Evolutionary conservation across 2,329 filamentous ascomycete genomes (phyloP), one percentile per base, ranked within the genome.

Genomic region (Tolypocladium tundrense): DNA sequence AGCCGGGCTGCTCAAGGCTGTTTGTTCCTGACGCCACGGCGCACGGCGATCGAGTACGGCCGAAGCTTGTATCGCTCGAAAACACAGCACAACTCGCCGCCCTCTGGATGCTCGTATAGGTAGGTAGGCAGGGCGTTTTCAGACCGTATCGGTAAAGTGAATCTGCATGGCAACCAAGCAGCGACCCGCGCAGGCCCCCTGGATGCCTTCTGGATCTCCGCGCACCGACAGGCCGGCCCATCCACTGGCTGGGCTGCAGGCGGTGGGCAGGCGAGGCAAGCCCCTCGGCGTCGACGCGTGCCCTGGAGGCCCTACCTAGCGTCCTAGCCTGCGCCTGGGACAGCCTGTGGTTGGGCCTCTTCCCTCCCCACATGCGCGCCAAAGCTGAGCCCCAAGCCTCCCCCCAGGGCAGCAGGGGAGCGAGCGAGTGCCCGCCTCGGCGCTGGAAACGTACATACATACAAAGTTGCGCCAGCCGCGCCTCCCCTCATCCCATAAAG

Each of bases 371-470:
- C 56, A 59, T 56, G 40, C 54, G 58, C 56, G 45, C 43, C 54
- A 45, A 59, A 62, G 60, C 63, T 62, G 61, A 63, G 59, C 63
- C 62, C 61, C 60, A 63, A 64, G 61, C 62, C 62, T 63, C 62
- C 56, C 60, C 8, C 42, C 42, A 43, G 41, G 41, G 41, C 41
- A 8, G 42, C 42, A 45, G 43, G 43, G 43, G 43, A 11, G 21
- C 43, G 43, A 27, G 21, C 4, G 21, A 45, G 5, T 27, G 43
- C 43, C 43, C 43, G 43, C 37, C 37, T 14, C 37, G 10, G 4
- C 37, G 37, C 37, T 41, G 9, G 51, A n/a, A 33, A 21, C 31
- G 31, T 8, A 33, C 31, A 2, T 33, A 31, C 60, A 59, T 58
- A 27, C 59, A 55, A 57, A 31, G 27, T 6, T 31, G 27, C 27